Evolutionary conservation across 2,329 filamentous ascomycete species (phyloP), one percentile per base, ranked within the genome.

Genomic region (Aspergillus sp.): DNA sequence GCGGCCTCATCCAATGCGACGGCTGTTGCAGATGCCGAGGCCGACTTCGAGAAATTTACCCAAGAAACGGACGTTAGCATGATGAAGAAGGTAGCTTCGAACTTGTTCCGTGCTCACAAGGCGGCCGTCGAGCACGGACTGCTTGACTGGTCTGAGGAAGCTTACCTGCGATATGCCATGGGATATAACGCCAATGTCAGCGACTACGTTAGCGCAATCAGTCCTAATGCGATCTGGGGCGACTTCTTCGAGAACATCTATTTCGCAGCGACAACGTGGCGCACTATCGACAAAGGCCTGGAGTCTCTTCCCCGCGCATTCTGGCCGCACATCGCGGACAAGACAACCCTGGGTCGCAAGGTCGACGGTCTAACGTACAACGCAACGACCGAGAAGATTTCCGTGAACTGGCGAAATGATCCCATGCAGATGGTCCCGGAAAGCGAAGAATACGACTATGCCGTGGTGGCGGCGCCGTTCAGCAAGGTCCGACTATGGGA

Each of bases 81-180:
- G 1, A 70, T 76, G 18, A 69, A 62, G 1, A 63, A 68, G 1
- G 71, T 80, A 6, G 65, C 69, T 3, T 61, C 60, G 0, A 72
- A 73, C 57, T 65, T 73, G 63, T 86, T 79, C 71, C 68, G 75
- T 18, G 83, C 83, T 1, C 83, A 86, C 68, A 85, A 84, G 60
- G 72, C 79, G 24, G 81, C 81, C 2, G 76, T 85, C 1, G 80
- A 82, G 2, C 73, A 80, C 5, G 84, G 83, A 2, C 81, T 86
- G 18, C 87, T 89, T 67, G 77, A 84, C 54, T 90, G 85, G 81
- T 88, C 86, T 12, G 87, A 89, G 65, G 85, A 85, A 22, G 84
- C 80, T 1, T 90, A 87, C 64, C 75, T 89, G 56, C 81, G 82
- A 18, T 86, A 89, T 68, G 81, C 83, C 32, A 78, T 89, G 10